Percentiles rank a stretch among this genome's conserved stretches.
Conservation (phyloP, 768 basidiomycete species). For the Pleurotus tuoliensis region DNA sequence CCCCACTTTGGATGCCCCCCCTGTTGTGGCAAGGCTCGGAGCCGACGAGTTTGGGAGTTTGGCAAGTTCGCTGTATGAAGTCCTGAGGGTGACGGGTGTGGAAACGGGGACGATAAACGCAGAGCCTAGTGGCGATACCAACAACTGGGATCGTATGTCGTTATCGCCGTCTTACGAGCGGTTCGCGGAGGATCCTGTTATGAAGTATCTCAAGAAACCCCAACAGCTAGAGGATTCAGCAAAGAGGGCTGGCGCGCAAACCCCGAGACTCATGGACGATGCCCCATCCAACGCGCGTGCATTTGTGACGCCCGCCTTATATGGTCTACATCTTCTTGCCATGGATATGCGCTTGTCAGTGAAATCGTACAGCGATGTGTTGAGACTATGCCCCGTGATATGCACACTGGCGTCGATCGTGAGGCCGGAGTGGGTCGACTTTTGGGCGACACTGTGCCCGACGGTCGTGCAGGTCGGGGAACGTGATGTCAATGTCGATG, state of each 20-base stretch:
- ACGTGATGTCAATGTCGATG: conserved; percentile 32
- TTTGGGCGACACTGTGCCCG: conserved; percentile 85
- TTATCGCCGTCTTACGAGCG: conserved; percentile 38
- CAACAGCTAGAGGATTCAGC: conserved; percentile 8
- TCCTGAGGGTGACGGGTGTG: conserved; percentile 36
- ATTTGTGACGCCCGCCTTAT: conserved; percentile 56
- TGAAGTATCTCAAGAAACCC: conserved; percentile 38
- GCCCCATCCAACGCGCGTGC: conserved; percentile 30
- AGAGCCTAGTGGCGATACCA: conserved; percentile 4
- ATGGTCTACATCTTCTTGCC: conserved; percentile 76
- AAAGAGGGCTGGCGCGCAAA: conserved; percentile 13
- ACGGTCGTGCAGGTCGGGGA: conserved; percentile 53
- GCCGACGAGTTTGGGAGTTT: conserved; percentile 31
- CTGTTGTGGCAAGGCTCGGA: too few species aligned
- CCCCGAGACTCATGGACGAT: conserved; percentile 16
- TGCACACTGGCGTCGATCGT: conserved; percentile 59
- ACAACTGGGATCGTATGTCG: conserved; percentile 49
- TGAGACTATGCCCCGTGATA: conserved; percentile 56
- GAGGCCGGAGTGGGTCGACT: conserved; percentile 87
- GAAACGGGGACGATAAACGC: neutral
- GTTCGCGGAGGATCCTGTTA: conserved; percentile 57
- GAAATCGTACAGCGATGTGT: conserved; percentile 50
- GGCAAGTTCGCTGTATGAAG: conserved; percentile 41
- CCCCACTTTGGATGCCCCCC: conserved; percentile 29
- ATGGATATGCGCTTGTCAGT: conserved; percentile 64